Evolutionary conservation across 305 asterid species (phyloP).

Genomic region (Fraxinus nigra): DNA sequence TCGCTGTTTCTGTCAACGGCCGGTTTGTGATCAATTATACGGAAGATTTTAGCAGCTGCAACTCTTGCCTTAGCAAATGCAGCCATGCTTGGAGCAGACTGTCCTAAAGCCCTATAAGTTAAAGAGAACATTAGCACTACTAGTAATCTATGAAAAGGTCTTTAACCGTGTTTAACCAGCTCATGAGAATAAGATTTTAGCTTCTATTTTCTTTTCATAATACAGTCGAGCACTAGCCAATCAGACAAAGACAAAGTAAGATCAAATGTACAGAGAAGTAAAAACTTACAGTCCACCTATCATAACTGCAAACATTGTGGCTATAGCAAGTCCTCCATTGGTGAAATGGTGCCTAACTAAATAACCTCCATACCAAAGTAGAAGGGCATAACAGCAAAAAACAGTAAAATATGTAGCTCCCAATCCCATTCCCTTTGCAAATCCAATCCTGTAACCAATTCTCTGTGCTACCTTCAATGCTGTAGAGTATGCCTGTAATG

Average conservation of each 20-base stretch:
- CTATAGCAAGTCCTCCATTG: constrained; percentile 59
- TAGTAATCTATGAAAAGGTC: background rate
- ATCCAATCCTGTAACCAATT: constrained; percentile 49
- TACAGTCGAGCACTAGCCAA: background rate
- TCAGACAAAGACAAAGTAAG: background rate
- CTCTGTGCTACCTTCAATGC: constrained; percentile 46
- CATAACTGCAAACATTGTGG: constrained; percentile 61
- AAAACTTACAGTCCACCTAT: constrained; percentile 55
- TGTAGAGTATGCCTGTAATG: constrained; percentile 44
- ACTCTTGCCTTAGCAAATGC: constrained; percentile 59
- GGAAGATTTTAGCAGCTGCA: constrained; percentile 51
- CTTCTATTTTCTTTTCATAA: background rate
- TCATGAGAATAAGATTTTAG: background rate
- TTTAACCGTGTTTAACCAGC: background rate
- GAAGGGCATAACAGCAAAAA: constrained; percentile 52
- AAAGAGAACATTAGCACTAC: background rate
- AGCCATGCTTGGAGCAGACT: constrained; percentile 53
- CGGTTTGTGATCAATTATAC: constrained; percentile 49
- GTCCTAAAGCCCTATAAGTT: constrained; percentile 45
- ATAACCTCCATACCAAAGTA: constrained; percentile 58
- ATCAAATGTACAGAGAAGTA: background rate
- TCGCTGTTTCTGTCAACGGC: constrained; percentile 31
- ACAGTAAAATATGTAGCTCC: constrained; percentile 58
- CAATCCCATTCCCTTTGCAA: constrained; percentile 45
- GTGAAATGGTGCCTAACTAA: constrained; percentile 50